Percentiles rank a stretch among this genome's conserved stretches.
phyloP scores from a whole-genome alignment of 129 eudicot genomes.

The Helianthus tuberosus region DNA sequence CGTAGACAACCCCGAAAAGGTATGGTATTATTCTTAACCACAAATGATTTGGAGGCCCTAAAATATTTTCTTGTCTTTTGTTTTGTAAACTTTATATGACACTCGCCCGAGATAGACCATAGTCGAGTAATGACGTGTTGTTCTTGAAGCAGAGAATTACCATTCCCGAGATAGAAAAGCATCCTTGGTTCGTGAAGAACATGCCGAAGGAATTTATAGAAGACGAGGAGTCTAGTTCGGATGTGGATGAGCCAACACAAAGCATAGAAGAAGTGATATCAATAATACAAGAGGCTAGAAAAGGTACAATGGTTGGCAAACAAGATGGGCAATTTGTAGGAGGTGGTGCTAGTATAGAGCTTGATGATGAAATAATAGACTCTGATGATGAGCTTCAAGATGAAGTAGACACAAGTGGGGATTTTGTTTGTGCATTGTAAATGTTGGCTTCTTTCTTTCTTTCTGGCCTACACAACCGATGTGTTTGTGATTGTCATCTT shows the following conservation, averaged over 20 bases:
- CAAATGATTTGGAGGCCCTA: no score
- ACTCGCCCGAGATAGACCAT: no score
- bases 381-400: slow-evolving; percentile 70
- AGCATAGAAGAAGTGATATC: slow-evolving; percentile 59
- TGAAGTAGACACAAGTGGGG: slow-evolving; percentile 61
- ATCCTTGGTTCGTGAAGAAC: slow-evolving; percentile 78
- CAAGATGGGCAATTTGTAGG: slow-evolving; percentile 49
- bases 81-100: no score
- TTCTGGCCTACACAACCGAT: neutral
- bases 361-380: slow-evolving; percentile 66
- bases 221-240: slow-evolving; percentile 42
- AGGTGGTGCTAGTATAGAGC: slow-evolving; percentile 73
- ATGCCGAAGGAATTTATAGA: slow-evolving; percentile 45
- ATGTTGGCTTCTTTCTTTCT: neutral
- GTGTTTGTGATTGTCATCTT: slow-evolving; percentile 3
- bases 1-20: slow-evolving; percentile 89
- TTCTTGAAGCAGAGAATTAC: slow-evolving; percentile 59
- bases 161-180: slow-evolving; percentile 69
- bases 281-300: slow-evolving; percentile 70
- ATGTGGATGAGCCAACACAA: slow-evolving; percentile 38
- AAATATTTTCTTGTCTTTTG: no score
- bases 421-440: slow-evolving; percentile 80
- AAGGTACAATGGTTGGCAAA: slow-evolving; percentile 37
- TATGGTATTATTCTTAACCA: neutral
- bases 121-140: neutral